Base-by-base conservation (phyloP, 805 yeast species). In the Ascoidea rubescens region DNA sequence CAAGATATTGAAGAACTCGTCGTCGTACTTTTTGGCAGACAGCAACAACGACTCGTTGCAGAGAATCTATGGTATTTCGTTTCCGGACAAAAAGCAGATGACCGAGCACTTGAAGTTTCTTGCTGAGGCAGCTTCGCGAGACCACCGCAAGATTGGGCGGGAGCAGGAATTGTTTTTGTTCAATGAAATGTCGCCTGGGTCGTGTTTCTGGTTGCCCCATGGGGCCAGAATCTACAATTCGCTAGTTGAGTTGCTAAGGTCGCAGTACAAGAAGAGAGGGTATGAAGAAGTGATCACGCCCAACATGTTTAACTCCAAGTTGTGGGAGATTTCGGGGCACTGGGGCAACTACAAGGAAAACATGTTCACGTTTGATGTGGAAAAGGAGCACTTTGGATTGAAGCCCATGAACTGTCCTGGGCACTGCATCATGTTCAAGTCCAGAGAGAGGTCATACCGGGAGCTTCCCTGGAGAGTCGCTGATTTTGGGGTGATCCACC, bases 381-480 rank as follows among this genome's bases (percentile, higher is more conserved):
- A 93, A 72, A 93, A 93, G 78, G 99, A 93, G 69, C 78, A 79
- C 45, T 93, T 74, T 64, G 99, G 96, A 62, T 79, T 93, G 63
- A 91, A 91, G 72, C 99, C 97, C 64, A 89, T 83, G 90, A 83
- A 83, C 71, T 83, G 90, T 72, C 90, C 90, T 44, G 90, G 91
- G 52, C 99, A 91, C 72, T 91, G 98, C 76, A 67, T 91, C 62
- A 79, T 91, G 73, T 91, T 87, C 77, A 87, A 87, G 66, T 72
- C 89, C 50, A 82, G 96, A 67, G 96, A 90, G 68, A 83, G 97
- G 71, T 88, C 96, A 2, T 91, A 93, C 73, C 79, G 96, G 67
- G 98, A 93, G 70, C 75, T 91, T 68, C 99, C 99, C 63, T 86
- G 96, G 95, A 86, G 99, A 76, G 95, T 88, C 71, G 96, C 98